Evolutionary conservation across 1,284 basidiomycete genomes (phyloP).

Genomic region (Ustilago xerochloae): DNA sequence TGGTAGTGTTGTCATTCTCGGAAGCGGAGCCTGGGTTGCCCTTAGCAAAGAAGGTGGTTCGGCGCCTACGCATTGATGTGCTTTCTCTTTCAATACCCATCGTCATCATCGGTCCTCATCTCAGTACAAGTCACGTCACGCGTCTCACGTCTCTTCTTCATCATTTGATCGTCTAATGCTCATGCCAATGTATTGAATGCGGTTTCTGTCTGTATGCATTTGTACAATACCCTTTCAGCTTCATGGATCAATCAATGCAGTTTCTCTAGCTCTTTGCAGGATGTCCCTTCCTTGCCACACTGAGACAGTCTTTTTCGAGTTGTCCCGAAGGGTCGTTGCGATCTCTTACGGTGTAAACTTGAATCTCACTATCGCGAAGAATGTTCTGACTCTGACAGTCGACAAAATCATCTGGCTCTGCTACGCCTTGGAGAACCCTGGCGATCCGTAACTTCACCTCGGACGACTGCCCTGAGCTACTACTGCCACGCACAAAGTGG

Average conservation of each 20-base stretch:
- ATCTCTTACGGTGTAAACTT: slow-evolving; percentile 76
- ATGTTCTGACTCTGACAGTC: slow-evolving; percentile 86
- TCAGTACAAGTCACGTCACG: background rate
- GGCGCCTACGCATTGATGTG: slow-evolving; percentile 27
- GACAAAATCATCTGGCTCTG: slow-evolving; percentile 95
- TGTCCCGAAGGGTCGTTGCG: slow-evolving; percentile 6
- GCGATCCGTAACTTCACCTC: slow-evolving; percentile 71
- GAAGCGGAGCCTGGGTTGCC: slow-evolving; percentile 42
- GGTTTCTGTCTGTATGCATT: slow-evolving; percentile 10
- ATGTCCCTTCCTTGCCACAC: slow-evolving; percentile 56
- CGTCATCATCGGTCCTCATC: background rate
- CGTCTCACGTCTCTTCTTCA: background rate
- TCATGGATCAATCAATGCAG: background rate
- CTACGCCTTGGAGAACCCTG: slow-evolving; percentile 87
- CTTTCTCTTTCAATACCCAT: background rate
- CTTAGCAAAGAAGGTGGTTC: slow-evolving; percentile 22
- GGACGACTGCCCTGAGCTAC: background rate
- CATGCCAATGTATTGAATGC: background rate
- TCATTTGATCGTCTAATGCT: background rate
- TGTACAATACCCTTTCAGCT: slow-evolving; percentile 12
- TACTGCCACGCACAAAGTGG: background rate
- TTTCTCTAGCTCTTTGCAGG: background rate
- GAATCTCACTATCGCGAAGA: slow-evolving; percentile 79
- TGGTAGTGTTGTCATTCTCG: slow-evolving; percentile 41
- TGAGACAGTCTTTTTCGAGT: slow-evolving; percentile 55